These are phyloP conservation scores for Lunasporangiospora selenospora DNA, from an alignment of 192 early-diverging fungal species.

Conservation along the genomic window DNA sequence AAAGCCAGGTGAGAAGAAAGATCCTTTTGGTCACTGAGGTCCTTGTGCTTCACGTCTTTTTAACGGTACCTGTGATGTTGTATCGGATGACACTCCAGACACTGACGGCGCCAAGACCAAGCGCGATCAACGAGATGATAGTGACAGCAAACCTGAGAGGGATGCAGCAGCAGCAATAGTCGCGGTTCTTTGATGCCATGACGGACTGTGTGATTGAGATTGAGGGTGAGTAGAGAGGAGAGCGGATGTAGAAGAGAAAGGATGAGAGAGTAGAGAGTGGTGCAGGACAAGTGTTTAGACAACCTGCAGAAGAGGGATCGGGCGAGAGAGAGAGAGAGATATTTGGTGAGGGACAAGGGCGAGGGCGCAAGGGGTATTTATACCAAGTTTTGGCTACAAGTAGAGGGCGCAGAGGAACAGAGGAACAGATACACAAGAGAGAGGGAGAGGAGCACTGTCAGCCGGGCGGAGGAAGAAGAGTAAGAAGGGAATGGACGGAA, in stretches of 20 bases:
- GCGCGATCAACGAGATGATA: slow-evolving; percentile 19
- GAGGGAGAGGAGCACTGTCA: background rate
- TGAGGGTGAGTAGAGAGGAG: background rate
- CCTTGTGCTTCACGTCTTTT: background rate
- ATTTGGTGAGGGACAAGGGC: background rate
- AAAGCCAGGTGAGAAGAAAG: background rate
- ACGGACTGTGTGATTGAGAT: too few relatives aligned
- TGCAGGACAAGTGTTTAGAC: background rate
- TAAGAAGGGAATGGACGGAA: background rate
- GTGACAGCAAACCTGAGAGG: slow-evolving; percentile 33
- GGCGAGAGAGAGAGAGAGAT: background rate
- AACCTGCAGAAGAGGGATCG: background rate
- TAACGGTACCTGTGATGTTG: slow-evolving; percentile 7
- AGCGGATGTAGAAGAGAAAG: background rate
- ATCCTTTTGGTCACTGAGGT: background rate
- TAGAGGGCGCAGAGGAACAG: background rate
- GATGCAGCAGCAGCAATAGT: slow-evolving; percentile 44
- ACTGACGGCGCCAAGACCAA: slow-evolving; percentile 23
- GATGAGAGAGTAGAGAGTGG: background rate
- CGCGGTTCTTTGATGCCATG: too few relatives aligned
- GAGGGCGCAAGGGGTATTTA: background rate
- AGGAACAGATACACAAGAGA: background rate
- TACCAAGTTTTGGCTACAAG: background rate
- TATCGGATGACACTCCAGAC: slow-evolving; percentile 13
- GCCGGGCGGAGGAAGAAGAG: background rate